Evolutionary conservation across 495 filamentous ascomycete species (phyloP), one percentile per base, ranked within the genome.

Genomic region (Xylaria acuta): DNA sequence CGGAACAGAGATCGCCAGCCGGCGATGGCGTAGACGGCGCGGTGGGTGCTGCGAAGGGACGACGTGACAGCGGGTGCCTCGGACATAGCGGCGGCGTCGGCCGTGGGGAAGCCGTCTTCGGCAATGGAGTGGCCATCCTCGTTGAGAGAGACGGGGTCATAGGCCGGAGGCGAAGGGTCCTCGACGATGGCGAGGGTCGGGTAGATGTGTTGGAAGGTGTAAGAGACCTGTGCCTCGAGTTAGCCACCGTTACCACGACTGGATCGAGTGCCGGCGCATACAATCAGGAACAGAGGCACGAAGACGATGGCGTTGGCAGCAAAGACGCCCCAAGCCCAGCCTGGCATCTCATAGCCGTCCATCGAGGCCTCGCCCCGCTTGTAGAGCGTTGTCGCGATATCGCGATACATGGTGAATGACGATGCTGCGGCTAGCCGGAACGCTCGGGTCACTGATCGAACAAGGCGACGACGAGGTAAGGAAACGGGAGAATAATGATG

Each of bases 161-260:
- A 86, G 38, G 77, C 80, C 20, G 85, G 83, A 62, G 84, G 83
- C 65, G 79, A 82, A n/a, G 84, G 84, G 73, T 86, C 84, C 67
- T 86, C 85, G 72, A 86, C 77, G 64, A 85, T 84, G 58, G 84
- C 81, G 32, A 86, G 81, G 16, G 81, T 83, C 18, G 83, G 81
- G 67, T 80, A 83, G 59, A 86, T 40, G 64, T 73, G 56, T 34
- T 75, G 72, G 41, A 86, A 75, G 22, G 82, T 82, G 74, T 86
- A 86, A 51, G 72, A 68, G 64, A 82, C 62, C 83, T 86, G 43
- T 59, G 59, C 34, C 14, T 22, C 34, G 30, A 27, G 49, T 78
- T 72, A 80, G 79, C 64, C 2, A 64, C 27, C 32, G 5, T 59
- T 20, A 8, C 27, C 25, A n/a, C 8, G 30, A 49, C 16, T 38